These are phyloP conservation scores for Zygotorulaspora sp. DNA, from an alignment of 805 yeast genomes.

Conservation along the genomic window DNA sequence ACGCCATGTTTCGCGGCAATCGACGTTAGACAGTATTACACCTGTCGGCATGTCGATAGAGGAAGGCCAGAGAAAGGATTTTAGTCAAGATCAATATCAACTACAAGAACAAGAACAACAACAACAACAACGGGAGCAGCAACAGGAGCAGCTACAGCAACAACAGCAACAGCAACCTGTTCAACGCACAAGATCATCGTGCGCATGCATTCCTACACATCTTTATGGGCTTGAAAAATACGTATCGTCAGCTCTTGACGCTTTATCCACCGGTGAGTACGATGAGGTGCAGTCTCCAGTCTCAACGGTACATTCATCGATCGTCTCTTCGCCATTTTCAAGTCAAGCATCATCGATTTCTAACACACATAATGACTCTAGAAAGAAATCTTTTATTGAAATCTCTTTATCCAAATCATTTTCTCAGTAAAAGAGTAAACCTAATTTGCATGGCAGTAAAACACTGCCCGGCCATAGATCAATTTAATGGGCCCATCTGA, in stretches of 20 bases:
- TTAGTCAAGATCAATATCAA: constrained; percentile 2
- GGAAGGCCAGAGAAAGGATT: constrained; percentile 7
- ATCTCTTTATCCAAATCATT: constrained; percentile 22
- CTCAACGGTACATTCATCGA: background rate
- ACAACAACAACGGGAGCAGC: constrained; percentile 1
- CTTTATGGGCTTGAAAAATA: constrained; percentile 29
- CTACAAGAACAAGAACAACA: background rate
- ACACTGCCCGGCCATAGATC: background rate
- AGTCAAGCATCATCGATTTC: background rate
- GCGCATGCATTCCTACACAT: constrained; percentile 25
- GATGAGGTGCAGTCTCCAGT: background rate
- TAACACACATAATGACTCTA: constrained; percentile 4
- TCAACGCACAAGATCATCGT: constrained; percentile 12
- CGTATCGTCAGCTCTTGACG: constrained; percentile 29
- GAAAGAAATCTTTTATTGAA: constrained; percentile 25
- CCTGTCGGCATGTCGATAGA: background rate
- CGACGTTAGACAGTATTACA: background rate
- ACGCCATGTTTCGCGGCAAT: constrained; percentile 5
- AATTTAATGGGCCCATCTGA: too few species aligned
- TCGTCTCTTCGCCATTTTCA: background rate
- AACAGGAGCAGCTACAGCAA: constrained; percentile 1
- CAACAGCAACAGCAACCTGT: constrained; percentile 4
- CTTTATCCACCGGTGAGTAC: constrained; percentile 15
- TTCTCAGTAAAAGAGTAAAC: constrained; percentile 12
- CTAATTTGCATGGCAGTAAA: too few species aligned